Conservation (phyloP, 208 protist genomes). For the Zelonia costaricensis region DNA sequence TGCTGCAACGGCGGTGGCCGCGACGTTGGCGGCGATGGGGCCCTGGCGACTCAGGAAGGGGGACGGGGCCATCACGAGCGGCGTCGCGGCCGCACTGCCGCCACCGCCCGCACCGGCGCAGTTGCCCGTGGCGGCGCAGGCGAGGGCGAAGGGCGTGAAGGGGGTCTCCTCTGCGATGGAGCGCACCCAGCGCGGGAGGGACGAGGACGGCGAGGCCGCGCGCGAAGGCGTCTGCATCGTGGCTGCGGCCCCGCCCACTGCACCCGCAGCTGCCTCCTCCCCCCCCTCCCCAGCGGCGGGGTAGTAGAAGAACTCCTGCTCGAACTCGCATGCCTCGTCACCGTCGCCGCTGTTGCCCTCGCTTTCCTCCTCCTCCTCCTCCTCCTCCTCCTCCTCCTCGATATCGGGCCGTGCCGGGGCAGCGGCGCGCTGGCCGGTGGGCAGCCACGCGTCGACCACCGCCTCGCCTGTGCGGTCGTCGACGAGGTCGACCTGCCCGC, state of each 20-base stretch:
- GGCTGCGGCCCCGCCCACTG: neutral
- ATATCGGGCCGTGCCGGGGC: too few relatives aligned
- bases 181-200: constrained; percentile 19
- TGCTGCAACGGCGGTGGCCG: neutral
- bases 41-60: neutral
- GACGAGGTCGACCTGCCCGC: constrained; percentile 14
- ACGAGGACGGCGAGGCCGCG: constrained; percentile 5
- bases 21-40: too few relatives aligned
- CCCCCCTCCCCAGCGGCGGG: neutral
- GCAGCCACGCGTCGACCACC: neutral
- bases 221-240: constrained; percentile 1
- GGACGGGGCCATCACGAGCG: neutral
- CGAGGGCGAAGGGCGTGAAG: constrained; percentile 23
- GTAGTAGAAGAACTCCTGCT: constrained; percentile 27
- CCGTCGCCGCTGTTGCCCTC: neutral
- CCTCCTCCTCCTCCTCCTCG: too few relatives aligned
- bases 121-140: neutral
- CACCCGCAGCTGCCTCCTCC: neutral
- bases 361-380: neutral
- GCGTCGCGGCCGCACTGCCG: neutral
- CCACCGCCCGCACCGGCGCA: neutral
- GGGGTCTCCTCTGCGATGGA: constrained; percentile 27
- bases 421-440: too few relatives aligned
- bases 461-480: neutral
- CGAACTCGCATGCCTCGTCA: constrained; percentile 7